Evolutionary conservation across 1,139 yeast species (phyloP).

Genomic region (Yamadazyma triangularis): DNA sequence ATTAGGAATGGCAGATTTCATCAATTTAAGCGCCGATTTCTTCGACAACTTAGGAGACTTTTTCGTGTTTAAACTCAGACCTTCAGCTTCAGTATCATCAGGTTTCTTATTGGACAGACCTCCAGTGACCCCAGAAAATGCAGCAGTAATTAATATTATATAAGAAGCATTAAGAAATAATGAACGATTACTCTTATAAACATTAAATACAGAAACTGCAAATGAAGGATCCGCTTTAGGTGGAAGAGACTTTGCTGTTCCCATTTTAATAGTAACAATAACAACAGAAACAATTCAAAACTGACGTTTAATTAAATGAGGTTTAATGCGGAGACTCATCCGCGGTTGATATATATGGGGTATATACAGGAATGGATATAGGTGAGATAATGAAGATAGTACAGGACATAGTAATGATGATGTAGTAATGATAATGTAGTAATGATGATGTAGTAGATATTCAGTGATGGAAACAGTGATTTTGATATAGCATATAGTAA

Average conservation of each 20-base stretch:
- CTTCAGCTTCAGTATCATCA: slow-evolving; percentile 5
- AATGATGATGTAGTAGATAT: too few species aligned
- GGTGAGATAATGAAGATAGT: too few species aligned
- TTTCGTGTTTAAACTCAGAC: slow-evolving; percentile 7
- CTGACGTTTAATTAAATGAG: too few species aligned
- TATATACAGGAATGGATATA: too few species aligned
- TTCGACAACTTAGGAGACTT: slow-evolving; percentile 28
- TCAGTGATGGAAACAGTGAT: too few species aligned
- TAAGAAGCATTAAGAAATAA: slow-evolving; percentile 47
- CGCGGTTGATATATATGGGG: too few species aligned
- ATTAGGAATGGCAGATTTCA: slow-evolving; percentile 39
- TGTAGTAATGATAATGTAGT: too few species aligned
- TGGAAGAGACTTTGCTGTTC: slow-evolving; percentile 1
- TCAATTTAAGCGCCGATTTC: slow-evolving; percentile 28
- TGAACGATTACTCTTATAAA: slow-evolving; percentile 44
- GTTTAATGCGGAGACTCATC: too few species aligned
- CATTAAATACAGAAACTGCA: slow-evolving; percentile 27
- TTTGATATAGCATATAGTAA: too few species aligned
- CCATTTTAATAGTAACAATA: not conserved
- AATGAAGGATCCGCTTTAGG: slow-evolving; percentile 9
- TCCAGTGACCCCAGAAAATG: slow-evolving; percentile 43
- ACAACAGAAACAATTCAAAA: too few species aligned
- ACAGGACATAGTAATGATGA: too few species aligned
- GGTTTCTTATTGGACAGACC: slow-evolving; percentile 6
- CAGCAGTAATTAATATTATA: slow-evolving; percentile 41